Evolutionary conservation across 2,329 filamentous ascomycete genomes (phyloP), one percentile per base, ranked within the genome.

Genomic region (Scedosporium boydii): DNA sequence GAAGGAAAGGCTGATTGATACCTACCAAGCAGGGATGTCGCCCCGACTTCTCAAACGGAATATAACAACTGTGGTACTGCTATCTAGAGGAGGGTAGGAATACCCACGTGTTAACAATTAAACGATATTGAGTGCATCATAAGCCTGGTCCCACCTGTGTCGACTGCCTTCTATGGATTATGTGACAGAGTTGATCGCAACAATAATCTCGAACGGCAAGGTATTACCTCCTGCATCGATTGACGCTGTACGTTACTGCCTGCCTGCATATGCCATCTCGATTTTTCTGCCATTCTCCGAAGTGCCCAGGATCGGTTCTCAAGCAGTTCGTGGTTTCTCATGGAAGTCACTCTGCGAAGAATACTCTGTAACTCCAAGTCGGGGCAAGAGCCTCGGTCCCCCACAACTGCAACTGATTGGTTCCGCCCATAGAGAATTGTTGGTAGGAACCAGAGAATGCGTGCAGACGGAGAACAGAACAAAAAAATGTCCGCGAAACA

Each of bases 401-500:
- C 23, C 18, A 55, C 12, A 23, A 9, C 51, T 55, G 2, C 18
- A 55, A 55, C 51, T 21, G 51, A 27, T 23, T 55, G 51, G 51
- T 23, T 27, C 51, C 12, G 23, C 51, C 18, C 4, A 26, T 26
- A 0, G 23, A 21, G 18, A 48, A n/a, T 51, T 27, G 46, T 51
- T 60, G 58, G 58, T 42, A 16, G 16, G 41, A 48, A 60, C 7
- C 58, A 34, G n/a, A 46, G 3, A 59, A 59, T 46, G 58, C 58
- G 48, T 60, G 58, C 34, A 42, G 29, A 59, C 18, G 58, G 41
- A 60, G 12, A 18, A 51, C 34, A 18, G 42, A 16, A 23, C 21
- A 14, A 55, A 38, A 29, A 60, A 60, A 51, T 60, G 42, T 60
- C 42, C 42, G 58, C 23, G 34, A 34, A 60, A 48, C 42, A 26